Conservation (phyloP, 805 yeast genomes). For the Candida maris region DNA sequence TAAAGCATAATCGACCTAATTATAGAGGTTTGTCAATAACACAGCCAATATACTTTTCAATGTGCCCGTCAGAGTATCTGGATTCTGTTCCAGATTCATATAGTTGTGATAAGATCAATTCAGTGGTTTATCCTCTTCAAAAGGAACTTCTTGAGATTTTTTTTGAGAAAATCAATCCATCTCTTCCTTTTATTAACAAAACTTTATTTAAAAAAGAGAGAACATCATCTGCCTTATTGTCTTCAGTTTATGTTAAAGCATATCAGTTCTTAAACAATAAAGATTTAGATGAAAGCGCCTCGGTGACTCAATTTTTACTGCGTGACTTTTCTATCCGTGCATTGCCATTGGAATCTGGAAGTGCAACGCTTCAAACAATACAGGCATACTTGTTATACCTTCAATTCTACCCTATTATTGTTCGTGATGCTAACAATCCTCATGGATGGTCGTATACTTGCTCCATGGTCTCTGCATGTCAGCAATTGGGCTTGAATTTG, state of each 20-base stretch:
- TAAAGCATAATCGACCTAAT: background rate
- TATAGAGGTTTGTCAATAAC: constrained; percentile 3
- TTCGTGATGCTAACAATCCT: constrained; percentile 9
- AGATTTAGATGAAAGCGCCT: background rate
- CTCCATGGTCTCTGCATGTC: constrained; percentile 64
- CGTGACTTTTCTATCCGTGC: constrained; percentile 4
- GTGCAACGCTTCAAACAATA: constrained; percentile 10
- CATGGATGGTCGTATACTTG: constrained; percentile 6
- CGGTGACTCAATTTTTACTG: constrained; percentile 1
- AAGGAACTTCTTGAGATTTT: constrained; percentile 5
- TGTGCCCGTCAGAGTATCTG: constrained; percentile 9
- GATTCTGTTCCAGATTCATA: constrained; percentile 8
- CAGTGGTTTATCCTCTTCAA: constrained; percentile 7
- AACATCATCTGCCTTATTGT: constrained; percentile 3
- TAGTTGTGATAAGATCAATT: constrained; percentile 6
- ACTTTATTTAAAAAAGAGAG: constrained; percentile 4
- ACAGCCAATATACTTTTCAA: constrained; percentile 5
- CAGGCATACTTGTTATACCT: constrained; percentile 10
- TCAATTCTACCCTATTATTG: constrained; percentile 6
- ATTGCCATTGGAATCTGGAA: constrained; percentile 6
- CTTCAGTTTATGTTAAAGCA: constrained; percentile 5
- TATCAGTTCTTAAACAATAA: constrained; percentile 1
- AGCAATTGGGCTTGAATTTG: constrained; percentile 73
- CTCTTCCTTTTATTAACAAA: constrained; percentile 6
- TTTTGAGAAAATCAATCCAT: constrained; percentile 4